Base-by-base conservation (phyloP, 345 rosid species). In the Bretschneidera sinensis region DNA sequence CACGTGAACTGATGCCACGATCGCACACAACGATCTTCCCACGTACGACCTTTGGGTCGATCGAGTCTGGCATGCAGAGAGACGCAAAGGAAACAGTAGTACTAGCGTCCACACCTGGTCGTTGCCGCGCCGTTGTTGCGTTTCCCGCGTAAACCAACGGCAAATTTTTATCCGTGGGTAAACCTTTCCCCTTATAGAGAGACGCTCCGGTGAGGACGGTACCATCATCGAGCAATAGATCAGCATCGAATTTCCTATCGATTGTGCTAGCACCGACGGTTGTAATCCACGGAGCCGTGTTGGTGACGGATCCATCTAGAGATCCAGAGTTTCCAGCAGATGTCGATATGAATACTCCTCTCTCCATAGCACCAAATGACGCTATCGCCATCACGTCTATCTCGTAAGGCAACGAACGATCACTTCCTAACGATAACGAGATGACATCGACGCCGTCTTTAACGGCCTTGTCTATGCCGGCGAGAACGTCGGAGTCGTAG, bases 231-330 rank as follows among this genome's bases (percentile, higher is more conserved):
- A 76, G 68, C 5, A 52, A 2, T 10, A 68, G 14, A 54, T 43
- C 63, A 10, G 80, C 71, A 0, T 55, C 64, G 31, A 76, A 76
- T 2, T 18, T 54, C 34, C 76, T 28, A 25, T 76, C 79, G 9
- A 76, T 60, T 1, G 76, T 54, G 17, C 67, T 51, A 3, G 76
- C 70, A 11, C 76, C 79, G 10, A 76, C 76, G 20, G 73, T 67
- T 31, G 66, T 31, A 5, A 67, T 43, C 76, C 79, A 71, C 0
- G 79, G 79, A 0, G 79, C 70, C 9, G 39, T 10, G 24, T 71
- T 64, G 2, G 14, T 19, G 1, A 76, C 57, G 0, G 61, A 14
- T 4, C 45, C 33, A 0, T 6, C 2, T 0, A 13, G 0, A 9
- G 54, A 61, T 15, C 76, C 71, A 10, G 21, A 2, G 43, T 67